Evolutionary conservation across 805 yeast species (phyloP).

Genomic region (Torulaspora microellipsoides): DNA sequence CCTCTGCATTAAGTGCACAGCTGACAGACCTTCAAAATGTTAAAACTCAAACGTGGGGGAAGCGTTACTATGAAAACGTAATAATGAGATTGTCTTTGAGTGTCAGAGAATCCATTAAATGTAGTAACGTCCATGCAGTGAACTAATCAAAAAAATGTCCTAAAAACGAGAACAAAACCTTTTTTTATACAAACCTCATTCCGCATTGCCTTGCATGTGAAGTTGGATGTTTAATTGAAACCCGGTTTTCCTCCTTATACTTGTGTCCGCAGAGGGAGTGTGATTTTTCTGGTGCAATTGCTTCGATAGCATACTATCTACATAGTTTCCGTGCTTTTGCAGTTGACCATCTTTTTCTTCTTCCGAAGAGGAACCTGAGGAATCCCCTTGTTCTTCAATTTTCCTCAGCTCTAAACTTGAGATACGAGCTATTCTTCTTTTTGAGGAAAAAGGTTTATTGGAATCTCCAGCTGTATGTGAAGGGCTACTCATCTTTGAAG

Average conservation of each 20-base stretch:
- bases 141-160: no score
- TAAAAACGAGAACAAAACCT: neutral
- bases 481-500: constrained; percentile 3
- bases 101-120: no score
- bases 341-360: constrained; percentile 16
- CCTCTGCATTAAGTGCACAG: neutral
- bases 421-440: constrained; percentile 24
- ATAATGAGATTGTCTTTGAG: no score
- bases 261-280: neutral
- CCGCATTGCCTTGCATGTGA: constrained; percentile 10
- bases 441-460: constrained; percentile 3
- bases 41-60: no score
- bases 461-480: constrained; percentile 6
- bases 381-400: constrained; percentile 26
- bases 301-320: constrained; percentile 4
- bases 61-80: no score
- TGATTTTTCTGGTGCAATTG: constrained; percentile 1
- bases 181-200: constrained; percentile 2
- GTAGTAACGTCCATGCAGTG: no score
- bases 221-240: constrained; percentile 22
- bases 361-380: constrained; percentile 21
- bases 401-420: constrained; percentile 24
- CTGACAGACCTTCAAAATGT: no score
- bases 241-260: constrained; percentile 18
- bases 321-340: constrained; percentile 4